Evolutionary conservation across 305 asterid species (phyloP), one percentile per base, ranked within the genome.

Genomic region (Fraxinus platypoda): DNA sequence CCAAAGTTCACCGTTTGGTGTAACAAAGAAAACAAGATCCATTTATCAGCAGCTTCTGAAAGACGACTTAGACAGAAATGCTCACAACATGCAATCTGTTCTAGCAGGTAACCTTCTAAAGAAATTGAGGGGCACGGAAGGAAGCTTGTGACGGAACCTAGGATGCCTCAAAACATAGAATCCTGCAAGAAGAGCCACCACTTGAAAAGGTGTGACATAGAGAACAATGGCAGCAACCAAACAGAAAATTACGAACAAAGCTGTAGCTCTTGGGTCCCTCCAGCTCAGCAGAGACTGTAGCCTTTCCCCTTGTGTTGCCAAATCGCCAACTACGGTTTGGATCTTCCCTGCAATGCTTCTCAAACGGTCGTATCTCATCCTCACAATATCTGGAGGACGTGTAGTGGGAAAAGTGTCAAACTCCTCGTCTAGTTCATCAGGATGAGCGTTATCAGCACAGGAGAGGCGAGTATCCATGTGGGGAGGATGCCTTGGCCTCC

Each of bases 191-290:
- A 91, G 87, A 19, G 89, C 87, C 87, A 94, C 87, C 2, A 93
- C 91, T 80, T 91, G 86, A 33, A 90, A 82, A 7, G 98, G 97
- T 2, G 94, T 90, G 23, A 87, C 87, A 28, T 93, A 94, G 41
- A 93, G 90, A 78, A 87, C 91, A 43, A 90, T 80, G 4, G 94
- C 97, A 19, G 93, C 90, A 31, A 88, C 35, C 26, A 89, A 77
- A 81, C 94, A 91, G 81, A 90, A 90, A 33, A 91, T 83, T 8
- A 91, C 81, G 46, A 93, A 94, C 75, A 94, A 52, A 31, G 89
- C 83, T 0, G 98, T 93, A 0, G 98, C 98, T 52, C 97, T 84
- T 0, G 97, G 97, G 74, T 94, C 98, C 82, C 98, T 82, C 98
- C 98, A 94, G 86, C 93, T 92, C 81, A 94, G 85, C 87, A 94